Base-by-base conservation (phyloP, 169 alveolate genomes). In the Miamiensis avidus region DNA sequence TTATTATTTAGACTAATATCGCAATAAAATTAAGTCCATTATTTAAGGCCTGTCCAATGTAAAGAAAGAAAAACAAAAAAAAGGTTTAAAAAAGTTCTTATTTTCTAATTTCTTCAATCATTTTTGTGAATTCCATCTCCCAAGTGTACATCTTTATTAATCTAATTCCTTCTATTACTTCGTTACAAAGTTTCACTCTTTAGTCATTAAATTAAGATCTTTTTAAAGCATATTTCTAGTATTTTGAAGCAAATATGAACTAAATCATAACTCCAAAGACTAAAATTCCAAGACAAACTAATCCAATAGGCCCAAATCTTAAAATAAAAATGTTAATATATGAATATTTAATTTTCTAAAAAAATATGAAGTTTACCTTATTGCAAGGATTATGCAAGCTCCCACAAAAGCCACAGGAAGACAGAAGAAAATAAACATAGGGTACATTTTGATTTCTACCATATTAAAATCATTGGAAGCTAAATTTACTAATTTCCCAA, bases 81-180 rank as follows among this genome's bases (percentile, higher is more conserved):
- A 11, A 49, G 20, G 4, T 49, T 11, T 49, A 49, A 49, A 49
- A 31, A 6, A 64, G 75, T 81, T 77, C 87, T 91, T 89, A 28
- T 88, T 85, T 84, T 85, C 94, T 87, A 29, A 83, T 83, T 34
- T 74, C 82, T 1, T 79, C 74, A 30, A 91, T 91, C 73, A 65
- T 85, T 33, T 91, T 85, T 82, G 31, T 75, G 64, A 90, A 90
- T 65, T 88, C 92, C 1, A 79, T 73, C 84, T 90, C 96, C 96
- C 96, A 93, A 16, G 93, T 87, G 79, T 93, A 93, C 85, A 93
- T 85, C 83, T 94, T 94, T 29, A 89, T 83, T 65, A 94, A 65
- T 75, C 89, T 84, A 33, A 94, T 87, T 31, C 94, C 93, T 65
- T 90, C 92, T 78, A 94, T 82, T n/a, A 93, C 78, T 75, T 94